These are phyloP conservation scores for Tilletiopsis washingtonensis DNA, from an alignment of 1,284 basidiomycete species.

Conservation along the genomic window DNA sequence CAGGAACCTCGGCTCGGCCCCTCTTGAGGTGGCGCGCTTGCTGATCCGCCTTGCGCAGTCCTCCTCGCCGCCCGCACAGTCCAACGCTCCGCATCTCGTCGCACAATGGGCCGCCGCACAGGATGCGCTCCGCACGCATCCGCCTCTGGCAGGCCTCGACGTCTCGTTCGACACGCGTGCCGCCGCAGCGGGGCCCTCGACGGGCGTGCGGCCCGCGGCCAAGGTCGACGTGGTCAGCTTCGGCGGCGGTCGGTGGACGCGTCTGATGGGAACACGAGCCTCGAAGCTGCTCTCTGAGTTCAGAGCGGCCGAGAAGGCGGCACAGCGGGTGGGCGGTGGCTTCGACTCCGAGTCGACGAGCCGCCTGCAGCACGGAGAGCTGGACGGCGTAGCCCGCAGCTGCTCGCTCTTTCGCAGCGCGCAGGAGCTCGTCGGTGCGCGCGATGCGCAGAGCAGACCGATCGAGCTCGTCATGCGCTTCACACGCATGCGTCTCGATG, in stretches of 20 bases:
- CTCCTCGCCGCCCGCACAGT: neutral
- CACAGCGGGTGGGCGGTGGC: neutral
- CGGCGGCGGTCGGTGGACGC: conserved; percentile 23
- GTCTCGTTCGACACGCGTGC: neutral
- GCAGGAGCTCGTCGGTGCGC: neutral
- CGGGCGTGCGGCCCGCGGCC: neutral
- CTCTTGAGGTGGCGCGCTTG: too few species aligned
- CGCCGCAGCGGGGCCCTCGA: neutral
- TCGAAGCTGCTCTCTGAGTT: conserved; percentile 24
- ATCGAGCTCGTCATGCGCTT: too few species aligned
- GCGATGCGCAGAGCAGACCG: too few species aligned
- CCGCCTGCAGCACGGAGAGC: neutral
- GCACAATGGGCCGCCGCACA: conserved; percentile 12
- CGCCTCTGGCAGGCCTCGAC: conserved; percentile 8
- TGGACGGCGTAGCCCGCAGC: conserved; percentile 3
- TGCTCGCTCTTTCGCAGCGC: conserved; percentile 7
- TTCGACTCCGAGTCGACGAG: neutral
- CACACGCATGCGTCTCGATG: too few species aligned
- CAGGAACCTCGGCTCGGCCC: too few species aligned
- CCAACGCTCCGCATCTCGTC: neutral
- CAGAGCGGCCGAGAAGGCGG: conserved; percentile 24
- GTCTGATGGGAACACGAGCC: conserved; percentile 22
- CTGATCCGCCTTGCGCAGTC: too few species aligned
- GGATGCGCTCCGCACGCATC: conserved; percentile 6
- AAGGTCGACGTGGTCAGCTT: conserved; percentile 30